phyloP scores from a whole-genome alignment of 768 basidiomycete genomes.

The Postia placenta region DNA sequence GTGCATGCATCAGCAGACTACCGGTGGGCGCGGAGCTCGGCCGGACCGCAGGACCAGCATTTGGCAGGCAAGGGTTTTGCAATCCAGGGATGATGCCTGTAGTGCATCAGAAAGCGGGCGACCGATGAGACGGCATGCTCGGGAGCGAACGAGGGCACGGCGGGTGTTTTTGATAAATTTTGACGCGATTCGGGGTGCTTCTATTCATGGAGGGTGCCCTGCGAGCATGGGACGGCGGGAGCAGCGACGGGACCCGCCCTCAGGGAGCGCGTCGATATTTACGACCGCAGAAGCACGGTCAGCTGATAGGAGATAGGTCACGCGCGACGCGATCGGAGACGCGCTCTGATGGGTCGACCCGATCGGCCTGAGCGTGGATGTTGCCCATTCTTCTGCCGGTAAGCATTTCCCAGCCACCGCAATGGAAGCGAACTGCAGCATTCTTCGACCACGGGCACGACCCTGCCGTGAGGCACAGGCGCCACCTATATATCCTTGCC shows the following conservation, averaged over 20 bases:
- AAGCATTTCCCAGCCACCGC: no score
- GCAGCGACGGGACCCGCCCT: background rate
- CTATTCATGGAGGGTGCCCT: background rate
- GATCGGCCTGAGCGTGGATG: background rate
- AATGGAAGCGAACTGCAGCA: no score
- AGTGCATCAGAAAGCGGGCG: no score
- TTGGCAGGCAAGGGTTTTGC: no score
- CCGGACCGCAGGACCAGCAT: no score
- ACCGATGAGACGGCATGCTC: no score
- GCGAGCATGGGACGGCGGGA: background rate
- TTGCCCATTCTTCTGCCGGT: no score
- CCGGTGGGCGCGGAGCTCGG: no score
- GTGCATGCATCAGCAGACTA: no score
- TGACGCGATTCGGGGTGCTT: background rate
- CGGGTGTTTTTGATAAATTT: background rate
- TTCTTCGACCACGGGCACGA: background rate
- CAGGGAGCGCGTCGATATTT: background rate
- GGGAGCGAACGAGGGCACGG: no score
- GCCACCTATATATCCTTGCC: background rate
- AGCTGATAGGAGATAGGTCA: background rate
- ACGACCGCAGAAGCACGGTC: no score
- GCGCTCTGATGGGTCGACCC: background rate
- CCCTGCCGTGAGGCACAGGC: background rate
- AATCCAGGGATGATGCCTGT: no score
- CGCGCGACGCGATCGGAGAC: background rate